Percentiles rank a stretch among this genome's conserved stretches.
These are phyloP conservation scores for Allium cepa DNA, from an alignment of 106 monocot genomes.

Conservation along the genomic window DNA sequence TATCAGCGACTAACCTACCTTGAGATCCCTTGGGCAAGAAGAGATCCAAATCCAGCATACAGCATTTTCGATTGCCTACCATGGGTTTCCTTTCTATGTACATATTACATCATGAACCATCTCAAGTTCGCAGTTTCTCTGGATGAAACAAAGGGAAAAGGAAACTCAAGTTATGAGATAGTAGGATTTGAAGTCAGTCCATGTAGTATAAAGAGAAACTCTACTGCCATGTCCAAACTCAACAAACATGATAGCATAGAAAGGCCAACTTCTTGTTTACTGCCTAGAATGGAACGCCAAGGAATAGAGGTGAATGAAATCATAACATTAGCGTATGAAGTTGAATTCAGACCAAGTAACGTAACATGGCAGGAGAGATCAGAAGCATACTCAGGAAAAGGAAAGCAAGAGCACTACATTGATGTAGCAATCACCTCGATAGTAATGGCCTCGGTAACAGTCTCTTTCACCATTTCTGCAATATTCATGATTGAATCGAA, in stretches of 20 bases:
- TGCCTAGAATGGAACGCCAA: not conserved
- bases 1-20: not conserved
- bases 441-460: not conserved
- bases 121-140: not conserved
- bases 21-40: not conserved
- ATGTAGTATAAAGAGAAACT: not conserved
- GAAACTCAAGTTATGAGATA: not conserved
- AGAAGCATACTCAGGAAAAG: not conserved
- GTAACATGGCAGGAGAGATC: not conserved
- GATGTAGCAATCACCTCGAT: not conserved
- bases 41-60: not conserved
- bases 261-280: not conserved
- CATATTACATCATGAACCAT: not conserved
- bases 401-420: not conserved
- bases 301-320: not conserved
- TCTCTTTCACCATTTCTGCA: too few relatives aligned
- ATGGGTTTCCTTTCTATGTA: conserved; percentile 6
- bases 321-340: not conserved
- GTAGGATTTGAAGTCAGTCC: conserved; percentile 5
- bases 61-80: not conserved
- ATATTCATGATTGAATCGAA: too few relatives aligned
- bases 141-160: not conserved
- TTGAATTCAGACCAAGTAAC: not conserved
- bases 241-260: not conserved
- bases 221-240: not conserved